A percentile compares a stretch with the other conserved stretches of the same genome.
Conservation (phyloP, 306 rosid species). For the Argentina anserina region DNA sequence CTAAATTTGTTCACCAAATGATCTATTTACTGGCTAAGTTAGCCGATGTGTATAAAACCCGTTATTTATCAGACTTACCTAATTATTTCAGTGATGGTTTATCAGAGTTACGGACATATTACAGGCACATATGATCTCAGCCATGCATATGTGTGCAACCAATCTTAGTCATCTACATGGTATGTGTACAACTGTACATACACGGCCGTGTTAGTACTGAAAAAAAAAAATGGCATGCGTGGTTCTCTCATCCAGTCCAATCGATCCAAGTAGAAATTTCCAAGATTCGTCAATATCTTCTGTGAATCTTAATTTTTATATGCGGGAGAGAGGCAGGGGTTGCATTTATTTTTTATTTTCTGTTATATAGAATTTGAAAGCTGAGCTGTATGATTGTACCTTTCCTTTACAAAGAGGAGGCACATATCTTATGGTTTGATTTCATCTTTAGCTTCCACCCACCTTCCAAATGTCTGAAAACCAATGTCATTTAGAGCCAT, state of each 20-base stretch:
- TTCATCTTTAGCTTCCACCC: constrained; percentile 47
- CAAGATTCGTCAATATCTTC: background rate
- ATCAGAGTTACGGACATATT: too few species aligned
- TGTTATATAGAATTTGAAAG: constrained; percentile 29
- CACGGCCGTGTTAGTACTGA: too few species aligned
- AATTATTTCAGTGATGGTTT: too few species aligned
- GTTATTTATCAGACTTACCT: too few species aligned
- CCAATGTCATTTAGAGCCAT: constrained; percentile 23
- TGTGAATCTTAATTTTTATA: background rate
- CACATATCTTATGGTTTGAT: constrained; percentile 35
- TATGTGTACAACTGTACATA: too few species aligned
- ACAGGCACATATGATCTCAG: too few species aligned
- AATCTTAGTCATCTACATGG: too few species aligned
- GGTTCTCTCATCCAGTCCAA: background rate
- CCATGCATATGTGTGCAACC: too few species aligned
- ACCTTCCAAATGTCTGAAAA: constrained; percentile 55
- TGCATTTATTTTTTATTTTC: background rate
- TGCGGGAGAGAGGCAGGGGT: background rate
- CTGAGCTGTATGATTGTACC: constrained; percentile 66
- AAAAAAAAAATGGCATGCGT: background rate
- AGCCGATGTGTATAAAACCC: too few species aligned
- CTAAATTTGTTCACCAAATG: too few species aligned
- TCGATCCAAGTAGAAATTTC: background rate
- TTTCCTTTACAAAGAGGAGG: constrained; percentile 36
- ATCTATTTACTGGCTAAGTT: too few species aligned